Conservation (phyloP, 495 filamentous ascomycete species). For the Penicillium dipodomyicola region DNA sequence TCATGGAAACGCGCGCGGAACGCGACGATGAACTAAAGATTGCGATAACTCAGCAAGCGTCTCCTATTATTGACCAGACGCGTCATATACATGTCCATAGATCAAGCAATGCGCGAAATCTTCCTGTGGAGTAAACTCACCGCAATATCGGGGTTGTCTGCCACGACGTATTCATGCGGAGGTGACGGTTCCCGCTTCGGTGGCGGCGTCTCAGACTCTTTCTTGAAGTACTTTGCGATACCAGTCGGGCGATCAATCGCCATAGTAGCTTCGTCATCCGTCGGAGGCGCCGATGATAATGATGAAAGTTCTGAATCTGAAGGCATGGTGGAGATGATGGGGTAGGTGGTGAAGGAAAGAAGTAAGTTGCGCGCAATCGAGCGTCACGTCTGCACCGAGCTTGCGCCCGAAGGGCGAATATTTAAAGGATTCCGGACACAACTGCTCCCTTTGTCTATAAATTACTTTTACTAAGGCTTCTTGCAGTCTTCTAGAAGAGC, state of each 20-base stretch:
- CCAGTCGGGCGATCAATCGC: constrained; percentile 42
- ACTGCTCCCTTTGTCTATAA: constrained; percentile 10
- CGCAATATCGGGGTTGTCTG: constrained; percentile 84
- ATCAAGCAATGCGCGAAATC: not conserved
- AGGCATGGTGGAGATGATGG: constrained; percentile 45
- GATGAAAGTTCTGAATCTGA: constrained; percentile 57
- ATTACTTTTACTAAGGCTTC: not conserved
- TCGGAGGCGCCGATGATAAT: constrained; percentile 57
- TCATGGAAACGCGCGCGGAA: constrained; percentile 92
- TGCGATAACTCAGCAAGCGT: constrained; percentile 42
- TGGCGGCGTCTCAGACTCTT: constrained; percentile 60
- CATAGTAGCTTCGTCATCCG: constrained; percentile 53
- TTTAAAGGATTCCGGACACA: constrained; percentile 17
- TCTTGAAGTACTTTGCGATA: constrained; percentile 49
- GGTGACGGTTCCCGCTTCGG: constrained; percentile 77
- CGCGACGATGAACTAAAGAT: constrained; percentile 88
- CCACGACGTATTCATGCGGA: constrained; percentile 81
- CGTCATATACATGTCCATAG: constrained; percentile 28
- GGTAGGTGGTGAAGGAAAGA: constrained; percentile 28
- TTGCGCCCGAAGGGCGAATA: constrained; percentile 27
- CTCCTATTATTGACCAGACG: constrained; percentile 29
- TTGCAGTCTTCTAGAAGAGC: not conserved
- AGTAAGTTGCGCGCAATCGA: constrained; percentile 28
- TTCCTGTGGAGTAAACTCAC: constrained; percentile 53
- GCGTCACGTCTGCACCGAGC: constrained; percentile 33